Conservation (phyloP, 2,329 filamentous ascomycete species). For the Curvularia spicifera region DNA sequence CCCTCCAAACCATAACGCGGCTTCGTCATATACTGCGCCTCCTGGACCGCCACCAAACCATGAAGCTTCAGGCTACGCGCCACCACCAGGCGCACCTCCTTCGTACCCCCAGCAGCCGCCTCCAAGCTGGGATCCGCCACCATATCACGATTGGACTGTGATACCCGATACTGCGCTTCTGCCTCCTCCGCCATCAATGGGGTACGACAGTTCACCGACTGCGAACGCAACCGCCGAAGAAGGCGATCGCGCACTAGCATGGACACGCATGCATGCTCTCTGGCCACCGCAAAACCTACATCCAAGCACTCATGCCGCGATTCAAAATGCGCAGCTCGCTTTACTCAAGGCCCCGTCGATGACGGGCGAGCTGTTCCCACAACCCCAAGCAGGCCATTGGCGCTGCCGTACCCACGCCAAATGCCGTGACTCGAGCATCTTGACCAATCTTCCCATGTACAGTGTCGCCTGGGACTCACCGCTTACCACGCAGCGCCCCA, state of each 20-base stretch:
- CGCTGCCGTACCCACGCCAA: conserved; percentile 54
- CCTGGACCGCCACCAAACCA: conserved; percentile 29
- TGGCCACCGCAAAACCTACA: conserved; percentile 60
- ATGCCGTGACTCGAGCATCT: conserved; percentile 66
- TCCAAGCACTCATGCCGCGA: conserved; percentile 55
- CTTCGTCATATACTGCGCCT: conserved; percentile 26
- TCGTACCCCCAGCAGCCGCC: conserved; percentile 42
- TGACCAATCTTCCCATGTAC: conserved; percentile 74
- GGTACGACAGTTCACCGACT: conserved; percentile 68
- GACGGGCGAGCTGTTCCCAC: conserved; percentile 53
- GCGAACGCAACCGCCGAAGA: conserved; percentile 72
- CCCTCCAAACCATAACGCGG: conserved; percentile 22
- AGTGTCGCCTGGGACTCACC: conserved; percentile 64
- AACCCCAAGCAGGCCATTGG: conserved; percentile 51
- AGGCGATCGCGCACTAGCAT: conserved; percentile 68
- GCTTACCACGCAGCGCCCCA: conserved; percentile 59
- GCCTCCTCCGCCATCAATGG: conserved; percentile 73
- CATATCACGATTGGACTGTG: conserved; percentile 74
- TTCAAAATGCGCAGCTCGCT: conserved; percentile 59
- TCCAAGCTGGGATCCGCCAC: conserved; percentile 55
- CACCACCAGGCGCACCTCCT: conserved; percentile 41
- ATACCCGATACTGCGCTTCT: conserved; percentile 76
- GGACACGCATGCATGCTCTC: conserved; percentile 69
- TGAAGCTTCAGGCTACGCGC: conserved; percentile 30
- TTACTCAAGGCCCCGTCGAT: conserved; percentile 43